A percentile compares a stretch with the other conserved stretches of the same genome.
phyloP scores from a whole-genome alignment of 225 moss, liverwort and hornwort species.

The Pleurozium schreberi region DNA sequence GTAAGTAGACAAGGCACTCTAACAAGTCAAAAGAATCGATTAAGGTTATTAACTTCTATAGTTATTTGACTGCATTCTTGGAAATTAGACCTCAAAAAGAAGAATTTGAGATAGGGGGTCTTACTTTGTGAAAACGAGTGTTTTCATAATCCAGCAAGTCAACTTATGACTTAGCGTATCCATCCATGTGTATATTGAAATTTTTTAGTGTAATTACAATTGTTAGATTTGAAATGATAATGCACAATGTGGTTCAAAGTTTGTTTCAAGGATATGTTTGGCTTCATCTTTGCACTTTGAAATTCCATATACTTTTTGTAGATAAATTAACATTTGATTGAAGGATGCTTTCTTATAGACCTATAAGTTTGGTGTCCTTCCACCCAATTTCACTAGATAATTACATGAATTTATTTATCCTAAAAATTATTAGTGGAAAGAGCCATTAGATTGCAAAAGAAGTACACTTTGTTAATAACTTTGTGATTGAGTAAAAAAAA shows the following conservation, averaged over 20 bases:
- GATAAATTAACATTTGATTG: not conserved
- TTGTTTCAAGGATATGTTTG: not conserved
- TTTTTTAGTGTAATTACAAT: not conserved
- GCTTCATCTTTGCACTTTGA: not conserved
- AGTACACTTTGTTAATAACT: not conserved
- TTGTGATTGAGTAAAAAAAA: not conserved
- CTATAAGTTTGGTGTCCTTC: not conserved
- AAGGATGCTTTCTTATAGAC: not conserved
- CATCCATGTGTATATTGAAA: not conserved
- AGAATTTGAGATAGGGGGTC: not conserved
- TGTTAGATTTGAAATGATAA: not conserved
- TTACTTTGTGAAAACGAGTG: not conserved
- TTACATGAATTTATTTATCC: not conserved
- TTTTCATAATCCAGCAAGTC: not conserved
- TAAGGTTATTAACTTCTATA: not conserved
- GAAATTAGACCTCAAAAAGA: not conserved
- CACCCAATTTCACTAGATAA: not conserved
- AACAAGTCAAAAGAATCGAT: not conserved
- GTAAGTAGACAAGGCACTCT: accelerated
- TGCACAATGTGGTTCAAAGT: not conserved
- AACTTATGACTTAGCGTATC: not conserved
- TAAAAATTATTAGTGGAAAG: not conserved
- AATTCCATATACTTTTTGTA: not conserved
- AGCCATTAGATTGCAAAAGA: not conserved
- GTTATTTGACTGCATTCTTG: accelerated